A percentile compares a stretch with the other conserved stretches of the same genome.
phyloP scores from a whole-genome alignment of 106 monocot genomes.

The Narthecium ossifragum region DNA sequence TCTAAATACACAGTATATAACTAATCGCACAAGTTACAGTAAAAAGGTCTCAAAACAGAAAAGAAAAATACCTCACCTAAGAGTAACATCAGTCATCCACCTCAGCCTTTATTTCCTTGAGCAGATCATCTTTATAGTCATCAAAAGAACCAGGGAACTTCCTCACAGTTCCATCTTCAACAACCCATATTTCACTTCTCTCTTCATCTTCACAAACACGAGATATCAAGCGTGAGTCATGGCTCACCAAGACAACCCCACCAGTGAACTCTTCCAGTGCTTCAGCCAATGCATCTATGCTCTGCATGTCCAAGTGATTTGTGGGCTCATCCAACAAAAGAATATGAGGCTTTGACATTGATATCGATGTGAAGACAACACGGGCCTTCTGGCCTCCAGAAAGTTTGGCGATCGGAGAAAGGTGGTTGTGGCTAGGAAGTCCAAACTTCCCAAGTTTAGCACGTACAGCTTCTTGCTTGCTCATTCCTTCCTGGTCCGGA shows the following conservation, averaged over 20 bases:
- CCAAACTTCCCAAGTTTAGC: conserved; percentile 98
- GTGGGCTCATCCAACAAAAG: conserved; percentile 93
- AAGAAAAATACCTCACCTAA: no score
- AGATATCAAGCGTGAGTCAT: conserved; percentile 89
- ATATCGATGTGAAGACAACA: conserved; percentile 93
- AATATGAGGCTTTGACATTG: conserved; percentile 95
- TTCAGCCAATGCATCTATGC: conserved; percentile 92
- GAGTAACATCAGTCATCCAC: conserved; percentile 79
- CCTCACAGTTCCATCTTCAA: conserved; percentile 76
- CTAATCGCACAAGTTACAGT: no score
- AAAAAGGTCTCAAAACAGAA: no score
- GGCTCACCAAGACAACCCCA: conserved; percentile 93
- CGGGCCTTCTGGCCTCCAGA: conserved; percentile 94
- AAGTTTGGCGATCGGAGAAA: conserved; percentile 89
- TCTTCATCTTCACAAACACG: conserved; percentile 91
- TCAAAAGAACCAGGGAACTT: conserved; percentile 78
- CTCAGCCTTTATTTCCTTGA: conserved; percentile 88
- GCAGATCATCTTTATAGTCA: conserved; percentile 94
- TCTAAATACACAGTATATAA: no score
- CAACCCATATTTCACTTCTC: conserved; percentile 86
- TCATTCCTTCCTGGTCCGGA: conserved; percentile 89
- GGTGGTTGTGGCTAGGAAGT: conserved; percentile 88
- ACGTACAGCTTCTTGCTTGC: conserved; percentile 92
- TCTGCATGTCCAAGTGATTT: conserved; percentile 98
- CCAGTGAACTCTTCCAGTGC: conserved; percentile 92